phyloP scores from a whole-genome alignment of 2,329 filamentous ascomycete species.

The Paraphoma sp. region DNA sequence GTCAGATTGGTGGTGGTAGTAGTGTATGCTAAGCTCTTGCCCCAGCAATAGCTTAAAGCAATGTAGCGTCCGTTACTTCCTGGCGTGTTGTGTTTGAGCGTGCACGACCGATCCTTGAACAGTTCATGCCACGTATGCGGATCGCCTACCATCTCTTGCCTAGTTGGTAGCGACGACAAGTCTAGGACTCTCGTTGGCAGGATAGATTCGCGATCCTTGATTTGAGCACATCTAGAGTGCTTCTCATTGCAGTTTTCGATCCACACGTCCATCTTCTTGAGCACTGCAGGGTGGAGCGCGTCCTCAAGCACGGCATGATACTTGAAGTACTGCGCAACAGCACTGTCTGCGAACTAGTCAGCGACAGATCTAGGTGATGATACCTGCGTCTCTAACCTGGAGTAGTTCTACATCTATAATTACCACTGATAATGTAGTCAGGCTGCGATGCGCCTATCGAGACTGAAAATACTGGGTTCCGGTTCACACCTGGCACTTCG shows the following conservation, averaged over 20 bases:
- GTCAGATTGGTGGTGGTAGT: slow-evolving; percentile 2
- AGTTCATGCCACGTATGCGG: neutral
- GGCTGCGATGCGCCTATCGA: neutral
- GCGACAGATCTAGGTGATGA: no score
- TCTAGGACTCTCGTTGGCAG: slow-evolving; percentile 7
- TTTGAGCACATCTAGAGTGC: neutral
- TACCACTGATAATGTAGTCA: neutral
- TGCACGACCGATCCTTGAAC: neutral
- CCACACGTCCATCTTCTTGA: neutral
- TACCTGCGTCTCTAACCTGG: neutral
- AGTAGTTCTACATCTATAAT: neutral
- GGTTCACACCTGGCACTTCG: neutral
- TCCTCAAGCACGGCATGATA: neutral
- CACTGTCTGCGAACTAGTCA: neutral
- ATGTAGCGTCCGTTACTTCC: slow-evolving; percentile 4
- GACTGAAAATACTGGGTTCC: neutral
- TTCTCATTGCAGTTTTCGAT: neutral
- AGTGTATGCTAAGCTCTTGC: slow-evolving; percentile 5
- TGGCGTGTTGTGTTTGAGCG: neutral
- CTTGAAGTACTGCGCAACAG: neutral
- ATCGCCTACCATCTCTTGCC: neutral
- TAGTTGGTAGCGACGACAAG: neutral
- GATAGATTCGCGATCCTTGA: neutral
- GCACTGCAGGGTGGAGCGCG: neutral
- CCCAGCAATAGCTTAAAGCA: slow-evolving; percentile 12